These are phyloP conservation scores for Porphyridium purpureum DNA, from an alignment of 23 red algal species.

Conservation along the genomic window DNA sequence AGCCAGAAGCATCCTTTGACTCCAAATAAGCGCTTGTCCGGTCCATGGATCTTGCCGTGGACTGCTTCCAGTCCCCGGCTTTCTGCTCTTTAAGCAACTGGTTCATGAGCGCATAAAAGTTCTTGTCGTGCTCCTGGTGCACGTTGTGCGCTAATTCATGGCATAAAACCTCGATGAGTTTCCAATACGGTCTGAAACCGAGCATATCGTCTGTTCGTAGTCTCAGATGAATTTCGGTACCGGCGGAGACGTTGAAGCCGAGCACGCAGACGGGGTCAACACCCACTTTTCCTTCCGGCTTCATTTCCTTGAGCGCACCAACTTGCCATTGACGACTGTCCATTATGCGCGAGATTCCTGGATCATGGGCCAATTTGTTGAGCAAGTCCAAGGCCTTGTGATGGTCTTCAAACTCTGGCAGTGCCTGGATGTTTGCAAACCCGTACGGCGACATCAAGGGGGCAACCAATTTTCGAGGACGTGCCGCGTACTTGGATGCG, in stretches of 20 bases:
- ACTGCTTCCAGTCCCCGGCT: not conserved
- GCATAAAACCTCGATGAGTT: conserved; percentile 48
- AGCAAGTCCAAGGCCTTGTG: conserved; percentile 26
- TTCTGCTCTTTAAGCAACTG: conserved; percentile 23
- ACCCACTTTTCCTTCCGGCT: conserved; percentile 50
- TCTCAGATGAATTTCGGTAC: conserved; percentile 44
- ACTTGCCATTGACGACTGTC: conserved; percentile 41
- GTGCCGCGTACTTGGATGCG: not conserved
- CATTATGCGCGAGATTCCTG: conserved; percentile 53
- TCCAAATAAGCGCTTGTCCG: too few relatives aligned
- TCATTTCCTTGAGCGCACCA: conserved; percentile 53
- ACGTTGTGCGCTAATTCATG: conserved; percentile 83
- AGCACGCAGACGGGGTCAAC: conserved; percentile 90
- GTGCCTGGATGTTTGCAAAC: conserved; percentile 3
- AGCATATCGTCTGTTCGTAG: conserved; percentile 72
- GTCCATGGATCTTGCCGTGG: not conserved
- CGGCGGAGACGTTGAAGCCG: conserved; percentile 37
- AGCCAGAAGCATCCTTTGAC: too few relatives aligned
- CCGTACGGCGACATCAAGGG: conserved; percentile 1
- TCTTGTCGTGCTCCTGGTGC: conserved; percentile 24
- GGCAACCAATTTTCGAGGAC: not conserved
- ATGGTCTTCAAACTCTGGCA: conserved; percentile 4
- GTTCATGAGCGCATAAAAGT: conserved; percentile 73
- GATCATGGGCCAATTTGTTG: conserved; percentile 24
- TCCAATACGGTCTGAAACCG: conserved; percentile 47